Base-by-base conservation (phyloP, 495 filamentous ascomycete genomes). In the Trichoderma orchidacearum region DNA sequence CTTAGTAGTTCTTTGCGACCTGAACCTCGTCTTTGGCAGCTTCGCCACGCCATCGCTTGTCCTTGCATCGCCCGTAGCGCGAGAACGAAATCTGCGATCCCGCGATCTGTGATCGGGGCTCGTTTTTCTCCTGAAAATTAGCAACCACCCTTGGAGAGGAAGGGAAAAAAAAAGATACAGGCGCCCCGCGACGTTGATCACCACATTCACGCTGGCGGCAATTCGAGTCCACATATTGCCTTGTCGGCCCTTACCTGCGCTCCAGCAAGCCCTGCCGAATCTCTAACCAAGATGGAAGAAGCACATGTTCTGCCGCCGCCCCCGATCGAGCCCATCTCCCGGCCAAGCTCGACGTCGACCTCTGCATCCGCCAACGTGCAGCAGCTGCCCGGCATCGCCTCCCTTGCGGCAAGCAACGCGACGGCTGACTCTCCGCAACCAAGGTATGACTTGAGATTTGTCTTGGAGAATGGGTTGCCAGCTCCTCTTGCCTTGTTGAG, bases 381-480 rank as follows among this genome's bases (percentile, higher is more conserved):
- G 28, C 76, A 80, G 21, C 75, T 85, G n/a, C 80, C 82, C 12
- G 75, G 74, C 8, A 70, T 85, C 5, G 75, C 85, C 17, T 75
- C 82, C 28, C 73, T 90, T 60, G 83, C 85, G 53, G 79, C 80
- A 45, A 73, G 82, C 60, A 80, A 77, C 51, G 79, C 81, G 27
- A 72, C 77, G 54, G 76, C 79, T 31, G 69, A 61, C 59, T 81
- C 83, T 62, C 80, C 81, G 55, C 85, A 84, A 69, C 65, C 80
- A 62, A 82, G 86, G 86, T 90, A 56, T 23, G 21, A 13, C 18
- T 31, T 15, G 15, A 29, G 48, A 35, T 18, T 17, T 35, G 27
- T 2, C 0, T 23, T 27, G 3, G 18, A 15, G 13, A 41, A 30
- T 27, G 56, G 7, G 51, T 5, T 30, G 5, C 21, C 13, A 31